Conservation (phyloP, 257 asterid genomes). For the Salvia hispanica region DNA sequence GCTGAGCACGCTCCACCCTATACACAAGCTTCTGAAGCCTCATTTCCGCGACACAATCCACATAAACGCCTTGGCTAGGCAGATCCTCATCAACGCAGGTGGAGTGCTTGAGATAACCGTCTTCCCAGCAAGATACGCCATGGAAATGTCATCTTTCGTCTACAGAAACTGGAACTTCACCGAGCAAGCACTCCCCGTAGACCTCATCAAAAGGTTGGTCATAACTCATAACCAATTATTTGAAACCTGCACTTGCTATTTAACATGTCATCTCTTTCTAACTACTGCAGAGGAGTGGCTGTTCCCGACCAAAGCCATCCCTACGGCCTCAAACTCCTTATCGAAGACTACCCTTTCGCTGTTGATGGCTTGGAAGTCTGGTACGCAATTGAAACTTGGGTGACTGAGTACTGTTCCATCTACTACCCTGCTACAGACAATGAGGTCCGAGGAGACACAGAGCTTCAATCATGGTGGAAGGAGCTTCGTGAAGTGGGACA, state of each 20-base stretch:
- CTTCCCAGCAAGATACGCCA: constrained; percentile 66
- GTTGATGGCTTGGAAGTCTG: constrained; percentile 81
- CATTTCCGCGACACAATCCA: constrained; percentile 89
- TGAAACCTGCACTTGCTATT: too few species aligned
- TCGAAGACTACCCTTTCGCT: constrained; percentile 81
- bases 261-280: not conserved
- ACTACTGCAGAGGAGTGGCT: constrained; percentile 68
- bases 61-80: constrained; percentile 85
- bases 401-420: constrained; percentile 51
- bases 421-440: constrained; percentile 51
- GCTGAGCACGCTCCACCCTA: constrained; percentile 81
- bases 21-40: constrained; percentile 84
- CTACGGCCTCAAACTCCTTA: constrained; percentile 55
- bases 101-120: constrained; percentile 84
- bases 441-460: constrained; percentile 45
- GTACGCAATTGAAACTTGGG: constrained; percentile 75
- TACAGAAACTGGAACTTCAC: constrained; percentile 76
- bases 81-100: constrained; percentile 76
- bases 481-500: constrained; percentile 74
- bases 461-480: constrained; percentile 82
- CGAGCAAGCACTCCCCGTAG: constrained; percentile 83
- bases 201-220: constrained; percentile 68
- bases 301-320: constrained; percentile 57
- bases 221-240: not conserved
- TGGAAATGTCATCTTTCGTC: constrained; percentile 75